These are phyloP conservation scores for Candida xiaguanensis DNA, from an alignment of 805 yeast species.

Conservation along the genomic window DNA sequence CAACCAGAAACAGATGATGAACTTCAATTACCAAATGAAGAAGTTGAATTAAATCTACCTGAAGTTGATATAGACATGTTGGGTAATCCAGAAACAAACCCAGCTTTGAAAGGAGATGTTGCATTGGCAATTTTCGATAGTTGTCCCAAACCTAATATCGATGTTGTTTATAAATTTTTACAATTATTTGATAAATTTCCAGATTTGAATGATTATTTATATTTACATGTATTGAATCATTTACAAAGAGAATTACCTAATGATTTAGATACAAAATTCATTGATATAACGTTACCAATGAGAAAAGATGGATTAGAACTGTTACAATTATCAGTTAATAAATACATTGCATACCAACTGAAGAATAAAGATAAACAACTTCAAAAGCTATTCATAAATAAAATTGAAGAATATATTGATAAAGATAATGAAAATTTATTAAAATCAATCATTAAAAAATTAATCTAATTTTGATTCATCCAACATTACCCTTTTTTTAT, in stretches of 20 bases:
- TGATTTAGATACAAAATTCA: slow-evolving; percentile 37
- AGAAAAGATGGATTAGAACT: slow-evolving; percentile 57
- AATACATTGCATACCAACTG: slow-evolving; percentile 57
- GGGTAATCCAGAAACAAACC: slow-evolving; percentile 80
- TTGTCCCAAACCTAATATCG: slow-evolving; percentile 30
- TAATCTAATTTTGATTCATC: slow-evolving; percentile 24
- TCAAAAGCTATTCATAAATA: slow-evolving; percentile 1
- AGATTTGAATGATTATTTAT: slow-evolving; percentile 62
- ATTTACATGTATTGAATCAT: slow-evolving; percentile 58
- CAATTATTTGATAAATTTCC: slow-evolving; percentile 64
- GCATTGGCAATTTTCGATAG: slow-evolving; percentile 40
- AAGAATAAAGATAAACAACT: slow-evolving; percentile 27
- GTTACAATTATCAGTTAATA: slow-evolving; percentile 68
- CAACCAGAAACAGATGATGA: slow-evolving; percentile 45
- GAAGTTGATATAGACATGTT: slow-evolving; percentile 83
- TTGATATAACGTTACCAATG: slow-evolving; percentile 66
- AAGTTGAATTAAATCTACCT: slow-evolving; percentile 67
- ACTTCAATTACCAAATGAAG: slow-evolving; percentile 30
- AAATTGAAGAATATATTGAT: slow-evolving; percentile 17
- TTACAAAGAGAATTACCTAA: slow-evolving; percentile 42
- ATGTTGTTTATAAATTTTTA: slow-evolving; percentile 41
- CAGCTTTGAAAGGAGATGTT: slow-evolving; percentile 57
- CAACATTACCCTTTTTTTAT: slow-evolving; percentile 1
- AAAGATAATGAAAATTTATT: slow-evolving; percentile 20
- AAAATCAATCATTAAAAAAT: slow-evolving; percentile 38